Evolutionary conservation across 2,329 filamentous ascomycete genomes (phyloP).

Genomic region (Diaporthe sp.): DNA sequence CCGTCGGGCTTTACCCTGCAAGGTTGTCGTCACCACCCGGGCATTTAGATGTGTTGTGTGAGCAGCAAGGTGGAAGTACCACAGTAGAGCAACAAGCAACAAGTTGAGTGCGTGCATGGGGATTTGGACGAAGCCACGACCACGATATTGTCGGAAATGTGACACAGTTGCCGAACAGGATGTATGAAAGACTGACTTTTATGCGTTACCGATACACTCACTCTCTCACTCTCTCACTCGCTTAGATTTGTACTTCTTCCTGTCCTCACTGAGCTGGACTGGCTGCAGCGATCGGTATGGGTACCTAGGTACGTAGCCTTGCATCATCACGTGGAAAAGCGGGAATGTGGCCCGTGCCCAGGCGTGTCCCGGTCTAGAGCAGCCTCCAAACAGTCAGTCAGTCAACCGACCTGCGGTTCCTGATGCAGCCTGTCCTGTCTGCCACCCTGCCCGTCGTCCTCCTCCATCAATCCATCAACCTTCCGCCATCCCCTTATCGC

Average conservation of each 20-base stretch:
- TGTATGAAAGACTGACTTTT: neutral
- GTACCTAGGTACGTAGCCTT: slow-evolving; percentile 27
- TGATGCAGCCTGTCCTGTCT: slow-evolving; percentile 40
- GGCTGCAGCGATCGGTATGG: neutral
- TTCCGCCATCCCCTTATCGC: slow-evolving; percentile 35
- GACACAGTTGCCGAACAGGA: neutral
- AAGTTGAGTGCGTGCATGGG: neutral
- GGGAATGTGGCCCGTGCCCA: slow-evolving; percentile 22
- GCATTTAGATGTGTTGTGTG: neutral
- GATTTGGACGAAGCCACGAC: neutral
- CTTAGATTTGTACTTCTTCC: neutral
- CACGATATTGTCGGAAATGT: neutral
- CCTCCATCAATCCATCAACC: slow-evolving; percentile 41
- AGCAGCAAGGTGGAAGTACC: neutral
- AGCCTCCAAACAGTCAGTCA: slow-evolving; percentile 24
- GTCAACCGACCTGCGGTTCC: slow-evolving; percentile 38
- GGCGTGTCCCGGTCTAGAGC: slow-evolving; percentile 10
- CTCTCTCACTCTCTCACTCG: too few relatives aligned
- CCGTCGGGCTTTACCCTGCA: neutral
- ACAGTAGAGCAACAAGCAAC: neutral
- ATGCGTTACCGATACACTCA: neutral
- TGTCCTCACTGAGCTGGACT: neutral
- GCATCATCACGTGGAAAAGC: slow-evolving; percentile 32
- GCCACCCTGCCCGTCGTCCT: slow-evolving; percentile 38
- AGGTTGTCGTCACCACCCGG: neutral